Evolutionary conservation across 2,329 filamentous ascomycete genomes (phyloP), one percentile per base, ranked within the genome.

Genomic region (Zymoseptoria tritici): DNA sequence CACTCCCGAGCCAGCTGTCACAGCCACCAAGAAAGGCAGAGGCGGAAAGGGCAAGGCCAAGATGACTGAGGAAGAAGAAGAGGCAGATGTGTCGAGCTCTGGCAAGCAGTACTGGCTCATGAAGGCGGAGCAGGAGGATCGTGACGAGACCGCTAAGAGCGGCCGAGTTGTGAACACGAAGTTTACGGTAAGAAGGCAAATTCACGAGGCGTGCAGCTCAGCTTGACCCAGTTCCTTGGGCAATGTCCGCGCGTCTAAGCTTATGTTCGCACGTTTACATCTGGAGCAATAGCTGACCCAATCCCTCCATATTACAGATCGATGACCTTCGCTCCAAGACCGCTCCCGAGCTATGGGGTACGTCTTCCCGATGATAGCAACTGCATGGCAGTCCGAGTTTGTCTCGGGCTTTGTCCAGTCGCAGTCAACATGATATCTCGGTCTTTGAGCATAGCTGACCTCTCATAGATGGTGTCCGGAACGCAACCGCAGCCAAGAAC

Each of bases 261-360:
- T 29, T 29, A 29, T 9, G 7, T 29, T 29, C 6, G 26, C 26
- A 29, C 26, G 2, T 9, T 9, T 2, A 29, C 26, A 9, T 9
- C 7, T 29, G 26, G 8, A 29, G 26, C 26, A 29, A 29, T 29
- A 29, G 26, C 26, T 29, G 26, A 29, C 24, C 24, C 24, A 22
- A 26, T 26, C 24, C 24, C 4, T 26, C 5, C 5, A 26, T 26
- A 9, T 29, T 29, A 29, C 26, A 29, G 26, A 97, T 99, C 69
- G 91, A 97, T 69, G 92, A 97, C 72, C 77, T 99, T 42, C 82
- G 83, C 13, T 82, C 84, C 0, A 88, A 85, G 69, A 85, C 79
- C 0, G 82, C 84, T 68, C 91, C 93, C 1, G 93, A 97, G 71
- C 87, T 90, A 0, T 99, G 94, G 94, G 89, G 95, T 75, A 94